These are phyloP conservation scores for Tuctoria greenei DNA, from an alignment of 176 grass and related monocot species.

Conservation along the genomic window DNA sequence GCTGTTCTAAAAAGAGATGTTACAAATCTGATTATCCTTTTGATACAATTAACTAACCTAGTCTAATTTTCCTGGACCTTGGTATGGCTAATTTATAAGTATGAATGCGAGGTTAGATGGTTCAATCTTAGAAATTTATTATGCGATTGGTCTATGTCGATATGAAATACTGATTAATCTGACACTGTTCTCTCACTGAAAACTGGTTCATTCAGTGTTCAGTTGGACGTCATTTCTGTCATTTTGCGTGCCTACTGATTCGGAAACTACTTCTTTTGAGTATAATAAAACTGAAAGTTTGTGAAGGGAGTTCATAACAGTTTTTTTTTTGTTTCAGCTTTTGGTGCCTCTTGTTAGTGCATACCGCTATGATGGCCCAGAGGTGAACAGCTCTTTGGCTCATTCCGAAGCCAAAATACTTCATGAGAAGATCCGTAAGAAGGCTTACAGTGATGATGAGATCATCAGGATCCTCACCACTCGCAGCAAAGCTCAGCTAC, in stretches of 20 bases:
- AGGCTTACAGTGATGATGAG: conserved; percentile 82
- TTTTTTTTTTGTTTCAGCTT: conserved; percentile 53
- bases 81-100: not conserved
- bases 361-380: conserved; percentile 76
- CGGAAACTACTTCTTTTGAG: not conserved
- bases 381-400: conserved; percentile 68
- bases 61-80: not conserved
- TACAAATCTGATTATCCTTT: not conserved
- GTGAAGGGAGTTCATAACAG: not conserved
- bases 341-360: conserved; percentile 83
- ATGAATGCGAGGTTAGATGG: too few species aligned
- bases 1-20: not conserved
- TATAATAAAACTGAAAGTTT: not conserved
- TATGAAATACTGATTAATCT: not conserved
- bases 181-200: not conserved
- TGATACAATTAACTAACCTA: not conserved
- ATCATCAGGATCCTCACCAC: conserved; percentile 88
- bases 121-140: not conserved
- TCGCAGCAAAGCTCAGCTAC: conserved; percentile 86
- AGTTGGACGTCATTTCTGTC: not conserved
- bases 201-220: not conserved
- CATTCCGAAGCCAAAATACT: conserved; percentile 88
- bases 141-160: not conserved
- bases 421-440: conserved; percentile 70
- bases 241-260: not conserved